Conservation (phyloP, 192 early-diverging fungal genomes). For the Anaeromyces robustus region DNA sequence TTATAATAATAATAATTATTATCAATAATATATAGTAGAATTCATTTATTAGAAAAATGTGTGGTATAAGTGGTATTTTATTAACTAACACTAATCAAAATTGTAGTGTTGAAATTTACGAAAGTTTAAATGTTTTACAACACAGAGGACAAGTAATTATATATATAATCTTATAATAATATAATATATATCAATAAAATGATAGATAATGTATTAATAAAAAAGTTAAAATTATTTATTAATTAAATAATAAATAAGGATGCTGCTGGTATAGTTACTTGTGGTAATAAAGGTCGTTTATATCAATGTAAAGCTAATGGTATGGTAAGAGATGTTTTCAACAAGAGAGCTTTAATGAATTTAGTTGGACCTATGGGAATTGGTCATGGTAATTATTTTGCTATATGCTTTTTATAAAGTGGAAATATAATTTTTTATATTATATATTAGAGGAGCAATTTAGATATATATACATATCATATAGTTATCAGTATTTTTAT, state of each 20-base stretch:
- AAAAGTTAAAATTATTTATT: too few relatives aligned
- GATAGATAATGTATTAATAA: too few relatives aligned
- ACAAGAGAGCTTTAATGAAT: conserved; percentile 52
- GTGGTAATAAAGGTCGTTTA: conserved; percentile 85
- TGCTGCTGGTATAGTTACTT: conserved; percentile 97
- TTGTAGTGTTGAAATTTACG: conserved; percentile 75
- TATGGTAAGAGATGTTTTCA: conserved; percentile 97
- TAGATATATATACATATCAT: too few relatives aligned
- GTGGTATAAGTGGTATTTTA: neutral
- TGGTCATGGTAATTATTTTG: conserved; percentile 69
- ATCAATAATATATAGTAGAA: too few relatives aligned
- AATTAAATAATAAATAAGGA: too few relatives aligned
- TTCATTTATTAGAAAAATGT: neutral
- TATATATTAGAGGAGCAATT: too few relatives aligned
- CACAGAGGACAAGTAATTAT: conserved; percentile 88
- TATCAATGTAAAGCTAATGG: conserved; percentile 99
- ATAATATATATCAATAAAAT: too few relatives aligned
- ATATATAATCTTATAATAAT: neutral
- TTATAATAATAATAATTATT: too few relatives aligned
- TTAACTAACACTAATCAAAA: neutral
- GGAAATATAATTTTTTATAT: too few relatives aligned
- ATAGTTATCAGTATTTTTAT: too few relatives aligned
- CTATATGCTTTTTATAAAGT: neutral
- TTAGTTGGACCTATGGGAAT: conserved; percentile 83
- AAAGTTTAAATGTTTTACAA: conserved; percentile 85